Evolutionary conservation across 441 rosid species (phyloP).

Genomic region (California macrophylla): DNA sequence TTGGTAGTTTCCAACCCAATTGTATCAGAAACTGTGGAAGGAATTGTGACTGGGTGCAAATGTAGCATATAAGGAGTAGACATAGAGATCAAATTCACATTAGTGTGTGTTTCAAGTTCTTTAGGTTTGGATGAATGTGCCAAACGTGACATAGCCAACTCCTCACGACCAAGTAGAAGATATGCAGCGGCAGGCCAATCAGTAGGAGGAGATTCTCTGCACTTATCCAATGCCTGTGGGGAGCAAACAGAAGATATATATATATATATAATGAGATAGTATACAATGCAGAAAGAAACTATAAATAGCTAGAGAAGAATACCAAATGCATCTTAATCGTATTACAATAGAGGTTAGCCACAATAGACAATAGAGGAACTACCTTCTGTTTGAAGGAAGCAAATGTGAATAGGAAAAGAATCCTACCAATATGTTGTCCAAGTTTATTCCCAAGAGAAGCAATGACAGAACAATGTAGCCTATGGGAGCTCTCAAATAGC

Average conservation of each 20-base stretch:
- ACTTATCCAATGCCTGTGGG: constrained; percentile 76
- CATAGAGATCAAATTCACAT: constrained; percentile 58
- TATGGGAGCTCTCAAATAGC: constrained; percentile 3
- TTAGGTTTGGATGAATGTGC: constrained; percentile 41
- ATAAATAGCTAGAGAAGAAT: constrained; percentile 6
- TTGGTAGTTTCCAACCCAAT: constrained; percentile 54
- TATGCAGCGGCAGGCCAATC: constrained; percentile 96
- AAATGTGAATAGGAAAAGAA: constrained; percentile 5
- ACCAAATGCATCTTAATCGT: not conserved
- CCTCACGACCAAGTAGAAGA: constrained; percentile 92
- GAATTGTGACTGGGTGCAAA: constrained; percentile 87
- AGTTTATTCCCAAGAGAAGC: constrained; percentile 5
- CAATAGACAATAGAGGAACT: constrained; percentile 3
- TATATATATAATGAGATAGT: constrained; percentile 11
- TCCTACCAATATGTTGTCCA: constrained; percentile 9
- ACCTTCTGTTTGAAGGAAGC: constrained; percentile 8
- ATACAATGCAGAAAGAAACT: constrained; percentile 7
- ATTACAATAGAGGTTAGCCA: not conserved
- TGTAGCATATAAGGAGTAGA: constrained; percentile 95
- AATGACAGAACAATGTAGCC: not conserved
- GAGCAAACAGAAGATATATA: constrained; percentile 19
- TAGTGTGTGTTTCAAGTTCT: constrained; percentile 52
- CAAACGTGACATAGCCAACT: constrained; percentile 66
- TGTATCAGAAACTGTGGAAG: constrained; percentile 67
- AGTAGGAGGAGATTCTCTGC: constrained; percentile 88